These are phyloP conservation scores for Gastrolobium bilobum DNA, from an alignment of 306 rosid species.

Conservation along the genomic window DNA sequence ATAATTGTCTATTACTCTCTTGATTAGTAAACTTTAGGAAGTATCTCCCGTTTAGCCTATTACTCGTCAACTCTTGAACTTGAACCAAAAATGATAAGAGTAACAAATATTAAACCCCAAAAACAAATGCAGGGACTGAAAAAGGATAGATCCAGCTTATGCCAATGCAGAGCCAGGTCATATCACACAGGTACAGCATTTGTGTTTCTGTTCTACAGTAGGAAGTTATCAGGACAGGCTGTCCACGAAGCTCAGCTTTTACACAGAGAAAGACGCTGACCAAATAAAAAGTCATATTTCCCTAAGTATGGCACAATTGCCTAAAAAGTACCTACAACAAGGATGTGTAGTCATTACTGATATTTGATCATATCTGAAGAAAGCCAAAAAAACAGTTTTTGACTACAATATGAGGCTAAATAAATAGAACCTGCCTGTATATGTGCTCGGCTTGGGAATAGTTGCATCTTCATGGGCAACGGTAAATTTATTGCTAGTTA, in stretches of 20 bases:
- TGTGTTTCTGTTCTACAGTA: not conserved
- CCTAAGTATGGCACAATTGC: not conserved
- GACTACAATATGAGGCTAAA: constrained; percentile 11
- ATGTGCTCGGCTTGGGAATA: constrained; percentile 41
- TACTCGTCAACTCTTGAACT: constrained; percentile 30
- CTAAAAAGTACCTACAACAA: not conserved
- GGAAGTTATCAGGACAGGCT: constrained; percentile 6
- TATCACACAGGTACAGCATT: not conserved
- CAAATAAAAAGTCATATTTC: constrained; percentile 19
- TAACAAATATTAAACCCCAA: not conserved
- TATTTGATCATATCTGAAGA: constrained; percentile 9
- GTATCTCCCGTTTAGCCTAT: constrained; percentile 10
- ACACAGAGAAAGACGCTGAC: not conserved
- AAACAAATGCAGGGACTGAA: not conserved
- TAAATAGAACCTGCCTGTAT: constrained; percentile 55
- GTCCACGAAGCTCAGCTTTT: not conserved
- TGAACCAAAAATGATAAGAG: not conserved
- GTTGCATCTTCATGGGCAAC: constrained; percentile 52
- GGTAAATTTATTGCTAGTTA: constrained; percentile 50
- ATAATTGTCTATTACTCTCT: not conserved
- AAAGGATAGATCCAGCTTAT: constrained; percentile 22
- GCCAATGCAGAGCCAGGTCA: constrained; percentile 17
- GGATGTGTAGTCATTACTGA: constrained; percentile 14
- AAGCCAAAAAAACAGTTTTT: not conserved
- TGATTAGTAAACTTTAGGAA: constrained; percentile 27